Conservation (phyloP, 257 asterid genomes). For the Solanum pimpinellifolium region DNA sequence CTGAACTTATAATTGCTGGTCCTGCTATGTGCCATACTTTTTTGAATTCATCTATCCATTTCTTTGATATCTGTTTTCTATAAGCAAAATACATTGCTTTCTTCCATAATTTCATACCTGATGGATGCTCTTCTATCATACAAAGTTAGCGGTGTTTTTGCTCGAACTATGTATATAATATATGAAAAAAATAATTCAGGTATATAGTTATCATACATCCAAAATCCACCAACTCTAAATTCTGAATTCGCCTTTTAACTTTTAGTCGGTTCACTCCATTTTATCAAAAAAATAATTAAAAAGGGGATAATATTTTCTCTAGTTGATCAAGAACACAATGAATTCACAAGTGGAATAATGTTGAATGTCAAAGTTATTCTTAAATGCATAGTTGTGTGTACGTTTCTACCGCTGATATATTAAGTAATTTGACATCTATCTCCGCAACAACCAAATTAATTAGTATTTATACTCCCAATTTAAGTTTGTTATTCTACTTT, state of each 20-base stretch:
- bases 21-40: constrained; percentile 20
- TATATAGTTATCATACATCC: neutral
- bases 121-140: neutral
- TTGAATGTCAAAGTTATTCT: neutral
- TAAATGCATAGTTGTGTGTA: neutral
- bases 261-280: neutral
- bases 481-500: neutral
- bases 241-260: neutral
- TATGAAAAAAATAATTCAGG: neutral
- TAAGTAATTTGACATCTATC: neutral
- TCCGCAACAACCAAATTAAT: neutral
- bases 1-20: constrained; percentile 20
- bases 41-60: constrained; percentile 13
- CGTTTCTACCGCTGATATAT: neutral
- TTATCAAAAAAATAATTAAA: neutral
- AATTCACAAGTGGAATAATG: no score
- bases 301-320: neutral
- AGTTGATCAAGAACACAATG: no score
- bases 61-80: neutral
- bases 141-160: neutral
- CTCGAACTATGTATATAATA: neutral
- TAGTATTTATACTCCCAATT: no score
- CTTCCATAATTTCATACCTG: neutral
- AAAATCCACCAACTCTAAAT: neutral
- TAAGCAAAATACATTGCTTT: neutral